phyloP scores from a whole-genome alignment of 768 basidiomycete genomes.

The Russula foetens region DNA sequence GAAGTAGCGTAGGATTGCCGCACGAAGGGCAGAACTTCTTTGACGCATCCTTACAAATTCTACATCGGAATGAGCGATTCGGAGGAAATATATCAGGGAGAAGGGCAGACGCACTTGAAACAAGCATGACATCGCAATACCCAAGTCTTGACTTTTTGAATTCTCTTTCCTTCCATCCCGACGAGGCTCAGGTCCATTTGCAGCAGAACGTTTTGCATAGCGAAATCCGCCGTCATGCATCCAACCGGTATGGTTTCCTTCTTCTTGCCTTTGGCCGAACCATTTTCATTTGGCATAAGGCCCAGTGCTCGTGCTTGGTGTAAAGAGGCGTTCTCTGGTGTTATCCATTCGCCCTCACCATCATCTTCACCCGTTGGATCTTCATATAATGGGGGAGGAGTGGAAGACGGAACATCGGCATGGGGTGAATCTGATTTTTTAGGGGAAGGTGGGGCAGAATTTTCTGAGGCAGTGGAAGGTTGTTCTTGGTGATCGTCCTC shows the following conservation, averaged over 20 bases:
- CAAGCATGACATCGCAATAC: constrained; percentile 96
- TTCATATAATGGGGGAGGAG: constrained; percentile 44
- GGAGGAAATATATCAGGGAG: background rate
- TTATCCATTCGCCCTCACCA: constrained; percentile 95
- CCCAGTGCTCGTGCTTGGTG: constrained; percentile 87
- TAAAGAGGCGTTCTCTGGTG: constrained; percentile 72
- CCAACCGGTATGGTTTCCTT: constrained; percentile 53
- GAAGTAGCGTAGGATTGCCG: constrained; percentile 84
- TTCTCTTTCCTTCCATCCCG: constrained; percentile 82
- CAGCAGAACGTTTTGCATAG: constrained; percentile 95
- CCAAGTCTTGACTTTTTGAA: constrained; percentile 90
- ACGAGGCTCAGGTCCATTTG: constrained; percentile 92
- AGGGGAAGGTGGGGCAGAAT: background rate
- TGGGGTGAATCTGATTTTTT: constrained; percentile 13
- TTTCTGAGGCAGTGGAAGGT: background rate
- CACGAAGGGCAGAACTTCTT: constrained; percentile 98
- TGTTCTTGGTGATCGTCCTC: background rate
- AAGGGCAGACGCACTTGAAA: constrained; percentile 72
- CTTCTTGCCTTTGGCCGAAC: constrained; percentile 28
- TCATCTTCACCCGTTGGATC: constrained; percentile 76
- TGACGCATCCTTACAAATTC: constrained; percentile 90
- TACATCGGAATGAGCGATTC: constrained; percentile 29
- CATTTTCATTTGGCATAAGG: constrained; percentile 54
- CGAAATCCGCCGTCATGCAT: constrained; percentile 98
- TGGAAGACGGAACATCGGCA: constrained; percentile 17